Percentiles rank a stretch among this genome's conserved stretches.
phyloP scores from a whole-genome alignment of 2,329 filamentous ascomycete species.

The Verticillium nonalfalfae region DNA sequence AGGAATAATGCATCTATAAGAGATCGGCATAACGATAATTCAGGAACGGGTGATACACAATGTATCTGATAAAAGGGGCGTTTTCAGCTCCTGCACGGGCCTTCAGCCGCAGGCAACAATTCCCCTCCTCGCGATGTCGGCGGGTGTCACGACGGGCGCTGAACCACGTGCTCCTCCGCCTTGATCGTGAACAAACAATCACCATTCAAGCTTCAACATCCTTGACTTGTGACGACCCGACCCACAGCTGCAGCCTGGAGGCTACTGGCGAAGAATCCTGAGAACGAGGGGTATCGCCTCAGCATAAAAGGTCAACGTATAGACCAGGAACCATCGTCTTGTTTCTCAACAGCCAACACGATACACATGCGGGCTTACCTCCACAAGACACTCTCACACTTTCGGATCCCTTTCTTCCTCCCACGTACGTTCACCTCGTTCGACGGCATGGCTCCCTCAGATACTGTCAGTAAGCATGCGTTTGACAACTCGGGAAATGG shows the following conservation, averaged over 20 bases:
- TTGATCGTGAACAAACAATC: no score
- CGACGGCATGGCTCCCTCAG: not conserved
- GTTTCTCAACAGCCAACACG: not conserved
- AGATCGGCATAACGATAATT: not conserved
- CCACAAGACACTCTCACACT: not conserved
- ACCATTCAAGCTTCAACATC: not conserved
- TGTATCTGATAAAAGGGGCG: not conserved
- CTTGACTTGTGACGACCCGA: not conserved
- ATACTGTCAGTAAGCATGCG: not conserved
- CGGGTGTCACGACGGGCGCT: not conserved
- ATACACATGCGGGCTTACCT: not conserved
- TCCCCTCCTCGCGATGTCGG: not conserved
- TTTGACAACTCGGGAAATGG: not conserved
- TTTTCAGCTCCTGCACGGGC: not conserved
- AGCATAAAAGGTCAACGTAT: not conserved
- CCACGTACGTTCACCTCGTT: not conserved
- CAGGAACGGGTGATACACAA: not conserved
- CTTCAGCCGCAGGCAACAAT: not conserved
- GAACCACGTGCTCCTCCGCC: no score
- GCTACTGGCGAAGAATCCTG: no score
- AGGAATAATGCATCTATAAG: not conserved
- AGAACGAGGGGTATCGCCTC: not conserved
- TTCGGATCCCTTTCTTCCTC: no score
- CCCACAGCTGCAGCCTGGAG: not conserved
- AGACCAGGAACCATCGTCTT: not conserved